Percentiles rank a stretch among this genome's conserved stretches.
Evolutionary conservation across 495 filamentous ascomycete species (phyloP).

Genomic region (Extremus antarcticus): DNA sequence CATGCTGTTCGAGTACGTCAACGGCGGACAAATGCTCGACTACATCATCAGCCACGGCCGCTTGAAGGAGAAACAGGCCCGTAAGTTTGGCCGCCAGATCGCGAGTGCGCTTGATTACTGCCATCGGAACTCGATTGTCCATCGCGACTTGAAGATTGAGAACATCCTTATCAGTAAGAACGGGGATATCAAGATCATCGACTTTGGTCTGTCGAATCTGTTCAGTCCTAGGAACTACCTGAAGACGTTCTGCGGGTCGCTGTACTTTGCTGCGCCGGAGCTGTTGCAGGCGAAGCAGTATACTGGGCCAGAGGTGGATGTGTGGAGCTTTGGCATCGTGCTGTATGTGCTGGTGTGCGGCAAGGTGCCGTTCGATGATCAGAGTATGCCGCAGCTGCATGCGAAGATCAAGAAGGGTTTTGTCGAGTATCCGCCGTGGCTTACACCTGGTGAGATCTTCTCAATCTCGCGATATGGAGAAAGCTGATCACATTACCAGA

Average conservation of each 20-base stretch:
- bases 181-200: constrained; percentile 99
- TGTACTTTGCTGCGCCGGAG: constrained; percentile 97
- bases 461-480: neutral
- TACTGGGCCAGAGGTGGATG: constrained; percentile 90
- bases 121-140: constrained; percentile 97
- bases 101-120: constrained; percentile 98
- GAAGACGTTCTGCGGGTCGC: constrained; percentile 94
- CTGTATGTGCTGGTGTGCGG: constrained; percentile 95
- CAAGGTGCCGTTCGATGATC: constrained; percentile 97
- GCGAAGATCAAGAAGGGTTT: constrained; percentile 97
- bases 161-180: constrained; percentile 99
- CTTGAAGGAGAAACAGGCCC: constrained; percentile 94
- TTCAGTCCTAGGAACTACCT: constrained; percentile 79
- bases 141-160: constrained; percentile 96
- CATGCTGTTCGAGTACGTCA: constrained; percentile 99
- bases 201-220: constrained; percentile 95
- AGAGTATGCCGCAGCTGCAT: constrained; percentile 97
- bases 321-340: constrained; percentile 99
- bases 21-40: constrained; percentile 98
- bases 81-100: constrained; percentile 96
- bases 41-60: constrained; percentile 99
- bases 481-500: constrained; percentile 39
- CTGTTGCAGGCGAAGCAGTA: constrained; percentile 89
- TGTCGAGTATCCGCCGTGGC: constrained; percentile 91
- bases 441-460: constrained; percentile 62